Evolutionary conservation across 169 alveolate genomes (phyloP).

Genomic region (Theileria equi): DNA sequence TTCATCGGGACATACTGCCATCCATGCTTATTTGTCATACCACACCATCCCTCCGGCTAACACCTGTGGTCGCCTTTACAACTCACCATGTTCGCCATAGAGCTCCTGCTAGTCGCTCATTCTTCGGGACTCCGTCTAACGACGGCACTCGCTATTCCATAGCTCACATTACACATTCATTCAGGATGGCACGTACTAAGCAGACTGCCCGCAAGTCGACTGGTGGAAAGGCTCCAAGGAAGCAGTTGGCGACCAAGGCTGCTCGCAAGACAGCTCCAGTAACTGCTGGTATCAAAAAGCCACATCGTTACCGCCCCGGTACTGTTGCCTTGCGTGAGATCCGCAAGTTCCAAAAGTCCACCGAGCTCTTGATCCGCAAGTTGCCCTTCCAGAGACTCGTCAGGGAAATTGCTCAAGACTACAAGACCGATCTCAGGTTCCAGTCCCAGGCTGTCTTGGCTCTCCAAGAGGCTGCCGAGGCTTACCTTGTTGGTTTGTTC

Average conservation of each 20-base stretch:
- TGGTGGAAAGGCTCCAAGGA: slow-evolving; percentile 98
- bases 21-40: too few species aligned
- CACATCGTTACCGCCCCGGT: slow-evolving; percentile 98
- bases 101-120: too few species aligned
- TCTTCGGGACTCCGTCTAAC: too few species aligned
- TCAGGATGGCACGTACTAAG: slow-evolving; percentile 95
- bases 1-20: too few species aligned
- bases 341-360: slow-evolving; percentile 92
- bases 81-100: too few species aligned
- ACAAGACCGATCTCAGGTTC: slow-evolving; percentile 91
- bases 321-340: slow-evolving; percentile 98
- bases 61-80: too few species aligned
- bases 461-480: slow-evolving; percentile 98
- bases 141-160: too few species aligned
- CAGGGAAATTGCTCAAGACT: slow-evolving; percentile 94
- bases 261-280: slow-evolving; percentile 98
- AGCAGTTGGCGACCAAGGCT: slow-evolving; percentile 96
- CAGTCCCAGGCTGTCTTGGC: slow-evolving; percentile 93
- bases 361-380: slow-evolving; percentile 91
- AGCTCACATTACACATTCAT: too few species aligned
- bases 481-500: slow-evolving; percentile 96
- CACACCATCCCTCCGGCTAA: too few species aligned
- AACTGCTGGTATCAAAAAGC: slow-evolving; percentile 95
- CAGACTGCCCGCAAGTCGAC: slow-evolving; percentile 98
- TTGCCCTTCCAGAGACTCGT: slow-evolving; percentile 95